Conservation (phyloP, 2,329 filamentous ascomycete genomes). For the Stemphylium lycopersici region DNA sequence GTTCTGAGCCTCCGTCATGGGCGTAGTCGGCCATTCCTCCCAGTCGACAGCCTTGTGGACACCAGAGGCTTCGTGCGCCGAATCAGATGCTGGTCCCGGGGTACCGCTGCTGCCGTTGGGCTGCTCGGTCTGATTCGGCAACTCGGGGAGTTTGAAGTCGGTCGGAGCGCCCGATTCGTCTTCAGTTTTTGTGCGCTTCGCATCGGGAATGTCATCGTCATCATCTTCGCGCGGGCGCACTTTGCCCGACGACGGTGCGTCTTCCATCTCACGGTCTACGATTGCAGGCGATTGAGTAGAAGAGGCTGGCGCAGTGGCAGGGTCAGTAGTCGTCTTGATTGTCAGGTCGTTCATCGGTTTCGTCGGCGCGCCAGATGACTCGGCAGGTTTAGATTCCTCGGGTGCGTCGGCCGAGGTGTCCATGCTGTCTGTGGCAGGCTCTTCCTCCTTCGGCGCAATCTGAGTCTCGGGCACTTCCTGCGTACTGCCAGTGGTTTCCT, state of each 20-base stretch:
- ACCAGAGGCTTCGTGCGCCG: constrained; percentile 38
- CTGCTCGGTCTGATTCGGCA: constrained; percentile 43
- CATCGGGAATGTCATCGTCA: constrained; percentile 61
- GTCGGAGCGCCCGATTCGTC: constrained; percentile 36
- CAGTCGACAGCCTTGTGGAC: constrained; percentile 43
- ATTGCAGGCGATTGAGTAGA: constrained; percentile 32
- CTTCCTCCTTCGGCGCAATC: constrained; percentile 19
- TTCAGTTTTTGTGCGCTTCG: constrained; percentile 82
- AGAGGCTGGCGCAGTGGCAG: constrained; percentile 16
- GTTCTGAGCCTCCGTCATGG: constrained; percentile 61
- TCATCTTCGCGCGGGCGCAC: constrained; percentile 72
- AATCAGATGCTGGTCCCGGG: constrained; percentile 29
- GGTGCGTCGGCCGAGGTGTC: constrained; percentile 30
- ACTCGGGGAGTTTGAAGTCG: constrained; percentile 54
- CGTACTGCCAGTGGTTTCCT: constrained; percentile 33
- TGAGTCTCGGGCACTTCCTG: constrained; percentile 43
- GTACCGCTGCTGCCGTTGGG: constrained; percentile 36
- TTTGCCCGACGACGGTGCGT: constrained; percentile 48
- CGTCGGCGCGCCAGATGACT: constrained; percentile 32
- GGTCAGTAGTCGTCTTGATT: constrained; percentile 31
- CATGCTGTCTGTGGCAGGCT: constrained; percentile 32
- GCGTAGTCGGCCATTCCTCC: constrained; percentile 41
- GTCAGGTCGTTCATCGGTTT: constrained; percentile 44
- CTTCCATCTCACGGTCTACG: constrained; percentile 46
- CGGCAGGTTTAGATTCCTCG: constrained; percentile 17